Percentiles rank a stretch among this genome's conserved stretches.
Conservation (phyloP, 495 filamentous ascomycete genomes). For the Aspergillus carlsbadensis region DNA sequence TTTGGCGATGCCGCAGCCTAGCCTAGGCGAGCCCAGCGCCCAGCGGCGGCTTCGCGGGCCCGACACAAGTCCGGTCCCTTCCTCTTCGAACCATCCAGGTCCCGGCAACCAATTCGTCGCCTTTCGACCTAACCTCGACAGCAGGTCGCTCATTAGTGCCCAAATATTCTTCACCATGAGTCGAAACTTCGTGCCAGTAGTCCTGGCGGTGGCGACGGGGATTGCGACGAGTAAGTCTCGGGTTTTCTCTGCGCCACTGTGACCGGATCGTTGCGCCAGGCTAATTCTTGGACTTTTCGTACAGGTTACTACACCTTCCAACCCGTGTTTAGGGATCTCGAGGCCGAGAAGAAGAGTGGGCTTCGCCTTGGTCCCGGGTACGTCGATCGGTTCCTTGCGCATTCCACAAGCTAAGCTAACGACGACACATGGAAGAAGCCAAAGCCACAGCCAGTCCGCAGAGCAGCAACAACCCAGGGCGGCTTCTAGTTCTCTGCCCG, state of each 20-base stretch:
- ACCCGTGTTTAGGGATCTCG: conserved; percentile 20
- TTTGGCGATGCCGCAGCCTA: conserved; percentile 20
- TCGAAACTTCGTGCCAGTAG: conserved; percentile 40
- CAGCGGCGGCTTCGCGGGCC: background rate
- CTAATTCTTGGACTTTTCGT: background rate
- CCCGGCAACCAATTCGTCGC: no score
- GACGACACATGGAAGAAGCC: background rate
- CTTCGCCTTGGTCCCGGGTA: conserved; percentile 3
- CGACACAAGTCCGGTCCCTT: no score
- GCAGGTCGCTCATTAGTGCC: background rate
- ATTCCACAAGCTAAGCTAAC: background rate
- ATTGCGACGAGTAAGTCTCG: conserved; percentile 38
- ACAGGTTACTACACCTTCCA: conserved; percentile 35
- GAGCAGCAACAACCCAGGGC: background rate
- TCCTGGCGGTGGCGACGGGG: conserved; percentile 41
- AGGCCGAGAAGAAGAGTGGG: background rate
- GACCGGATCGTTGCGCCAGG: background rate
- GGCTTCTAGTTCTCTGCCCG: background rate
- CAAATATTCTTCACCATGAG: conserved; percentile 27
- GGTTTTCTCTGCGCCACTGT: background rate
- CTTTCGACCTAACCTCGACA: no score
- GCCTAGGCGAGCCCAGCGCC: no score
- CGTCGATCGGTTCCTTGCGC: background rate
- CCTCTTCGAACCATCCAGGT: no score
- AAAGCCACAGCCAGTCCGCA: background rate